Conservation (phyloP, 306 rosid genomes). For the Astragalus glycyphyllos region DNA sequence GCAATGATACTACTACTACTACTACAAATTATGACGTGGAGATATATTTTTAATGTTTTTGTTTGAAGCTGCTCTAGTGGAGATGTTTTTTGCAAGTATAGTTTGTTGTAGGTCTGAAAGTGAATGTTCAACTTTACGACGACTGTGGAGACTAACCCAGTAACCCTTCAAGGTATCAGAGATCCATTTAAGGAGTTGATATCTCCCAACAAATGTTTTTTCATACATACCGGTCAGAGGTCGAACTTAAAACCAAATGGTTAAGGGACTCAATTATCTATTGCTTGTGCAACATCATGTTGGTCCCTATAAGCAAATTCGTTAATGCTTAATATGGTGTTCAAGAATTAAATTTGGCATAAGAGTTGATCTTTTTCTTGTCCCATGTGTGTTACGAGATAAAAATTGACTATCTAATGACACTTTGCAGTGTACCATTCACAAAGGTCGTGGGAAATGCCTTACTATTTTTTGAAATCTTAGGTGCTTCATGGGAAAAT, state of each 20-base stretch:
- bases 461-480: background rate
- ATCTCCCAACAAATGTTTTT: too few species aligned
- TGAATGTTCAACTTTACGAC: background rate
- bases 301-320: background rate
- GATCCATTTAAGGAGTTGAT: too few species aligned
- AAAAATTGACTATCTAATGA: background rate
- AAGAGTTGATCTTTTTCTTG: background rate
- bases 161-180: too few species aligned
- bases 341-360: background rate
- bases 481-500: too few species aligned
- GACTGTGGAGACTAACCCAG: too few species aligned
- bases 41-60: background rate
- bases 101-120: background rate
- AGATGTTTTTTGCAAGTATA: slow-evolving; percentile 4
- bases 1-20: background rate
- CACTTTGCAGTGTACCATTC: background rate
- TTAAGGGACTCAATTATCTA: too few species aligned
- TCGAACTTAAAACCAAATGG: too few species aligned
- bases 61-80: slow-evolving; percentile 13
- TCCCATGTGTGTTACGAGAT: background rate
- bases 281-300: too few species aligned
- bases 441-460: background rate
- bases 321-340: background rate
- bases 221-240: too few species aligned
- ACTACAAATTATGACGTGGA: slow-evolving; percentile 6